A percentile compares a stretch with the other conserved stretches of the same genome.
Conservation (phyloP, 129 eudicot genomes). For the Pulicaria dysenterica region DNA sequence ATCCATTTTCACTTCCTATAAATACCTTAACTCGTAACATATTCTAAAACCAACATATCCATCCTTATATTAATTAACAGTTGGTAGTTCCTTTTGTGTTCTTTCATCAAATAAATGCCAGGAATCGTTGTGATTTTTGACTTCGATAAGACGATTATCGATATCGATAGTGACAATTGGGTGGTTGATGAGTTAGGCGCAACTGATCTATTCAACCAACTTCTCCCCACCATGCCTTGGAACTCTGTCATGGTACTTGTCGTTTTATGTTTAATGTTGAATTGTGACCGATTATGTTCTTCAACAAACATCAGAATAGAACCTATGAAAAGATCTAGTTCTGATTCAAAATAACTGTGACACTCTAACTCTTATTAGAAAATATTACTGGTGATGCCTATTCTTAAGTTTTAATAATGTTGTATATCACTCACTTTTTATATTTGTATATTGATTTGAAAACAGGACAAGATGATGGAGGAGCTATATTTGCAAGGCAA, state of each 20-base stretch:
- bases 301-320: too few relatives aligned
- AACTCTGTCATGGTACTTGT: constrained; percentile 69
- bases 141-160: constrained; percentile 88
- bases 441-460: not conserved
- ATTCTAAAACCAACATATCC: constrained; percentile 10
- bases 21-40: constrained; percentile 12
- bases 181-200: constrained; percentile 61
- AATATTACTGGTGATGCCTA: not conserved
- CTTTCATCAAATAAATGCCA: constrained; percentile 43
- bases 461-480: constrained; percentile 75
- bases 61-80: not conserved
- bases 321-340: too few relatives aligned
- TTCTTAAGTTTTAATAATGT: not conserved
- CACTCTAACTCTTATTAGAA: too few relatives aligned
- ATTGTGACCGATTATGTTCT: too few relatives aligned
- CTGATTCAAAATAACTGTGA: too few relatives aligned
- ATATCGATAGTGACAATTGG: constrained; percentile 83
- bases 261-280: not conserved
- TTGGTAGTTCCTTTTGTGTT: not conserved
- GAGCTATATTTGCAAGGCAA: constrained; percentile 67
- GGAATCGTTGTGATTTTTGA: constrained; percentile 73
- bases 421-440: not conserved
- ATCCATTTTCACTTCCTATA: constrained; percentile 37
- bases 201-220: constrained; percentile 47
- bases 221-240: constrained; percentile 89